Conservation (phyloP, 2,329 filamentous ascomycete genomes). For the Aspergillus melleus region DNA sequence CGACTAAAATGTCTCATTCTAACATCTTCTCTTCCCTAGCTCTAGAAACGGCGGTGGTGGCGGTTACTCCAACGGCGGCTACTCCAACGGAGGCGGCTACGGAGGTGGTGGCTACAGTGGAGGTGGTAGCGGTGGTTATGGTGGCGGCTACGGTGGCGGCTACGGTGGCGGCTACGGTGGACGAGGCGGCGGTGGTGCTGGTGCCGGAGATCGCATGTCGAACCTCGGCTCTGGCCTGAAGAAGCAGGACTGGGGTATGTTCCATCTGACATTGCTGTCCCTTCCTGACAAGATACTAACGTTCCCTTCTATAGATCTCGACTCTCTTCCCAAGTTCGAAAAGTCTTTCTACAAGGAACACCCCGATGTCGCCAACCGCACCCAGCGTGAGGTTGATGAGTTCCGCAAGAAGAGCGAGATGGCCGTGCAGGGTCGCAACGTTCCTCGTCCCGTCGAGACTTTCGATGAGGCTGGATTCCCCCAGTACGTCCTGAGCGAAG, state of each 20-base stretch:
- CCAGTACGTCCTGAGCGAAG: constrained; percentile 94
- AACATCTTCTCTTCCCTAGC: constrained; percentile 20
- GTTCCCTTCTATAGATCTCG: constrained; percentile 61
- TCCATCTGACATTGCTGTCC: constrained; percentile 1
- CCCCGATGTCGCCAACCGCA: constrained; percentile 71
- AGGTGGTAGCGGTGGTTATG: neutral
- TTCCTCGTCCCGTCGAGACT: constrained; percentile 91
- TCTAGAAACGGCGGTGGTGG: constrained; percentile 51
- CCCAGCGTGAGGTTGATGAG: constrained; percentile 75
- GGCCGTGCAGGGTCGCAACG: constrained; percentile 72
- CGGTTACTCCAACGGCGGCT: constrained; percentile 53
- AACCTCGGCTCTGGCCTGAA: constrained; percentile 85
- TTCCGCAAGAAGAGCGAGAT: constrained; percentile 88
- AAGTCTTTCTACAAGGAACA: constrained; percentile 99
- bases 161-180: constrained; percentile 33
- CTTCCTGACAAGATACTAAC: constrained; percentile 25
- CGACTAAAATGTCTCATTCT: constrained; percentile 3
- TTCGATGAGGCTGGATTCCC: constrained; percentile 99
- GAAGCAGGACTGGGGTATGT: constrained; percentile 83
- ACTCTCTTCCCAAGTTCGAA: constrained; percentile 87
- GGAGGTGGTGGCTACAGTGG: constrained; percentile 21
- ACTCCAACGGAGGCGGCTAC: constrained; percentile 41
- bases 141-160: constrained; percentile 31
- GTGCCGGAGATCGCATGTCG: constrained; percentile 87
- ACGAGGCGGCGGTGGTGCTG: constrained; percentile 45